These are phyloP conservation scores for Hymenoscyphus albidus DNA, from an alignment of 2,329 filamentous ascomycete species.

Conservation along the genomic window DNA sequence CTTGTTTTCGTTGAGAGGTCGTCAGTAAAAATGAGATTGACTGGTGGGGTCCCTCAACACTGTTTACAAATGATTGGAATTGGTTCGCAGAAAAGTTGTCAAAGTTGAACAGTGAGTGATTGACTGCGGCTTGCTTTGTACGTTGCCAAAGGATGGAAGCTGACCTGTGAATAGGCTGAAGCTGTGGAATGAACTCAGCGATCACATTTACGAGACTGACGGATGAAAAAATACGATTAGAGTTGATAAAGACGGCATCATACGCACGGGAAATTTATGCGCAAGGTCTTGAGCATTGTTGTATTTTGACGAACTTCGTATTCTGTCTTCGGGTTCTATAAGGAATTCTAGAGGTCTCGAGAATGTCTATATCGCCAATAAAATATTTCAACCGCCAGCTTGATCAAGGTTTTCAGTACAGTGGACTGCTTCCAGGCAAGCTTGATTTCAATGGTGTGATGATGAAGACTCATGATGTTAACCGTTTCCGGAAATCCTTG, in stretches of 20 bases:
- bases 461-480: not conserved
- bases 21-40: not conserved
- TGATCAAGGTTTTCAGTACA: too few relatives aligned
- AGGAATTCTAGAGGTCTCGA: too few relatives aligned
- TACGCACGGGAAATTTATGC: too few relatives aligned
- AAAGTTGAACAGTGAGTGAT: not conserved
- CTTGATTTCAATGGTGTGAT: too few relatives aligned
- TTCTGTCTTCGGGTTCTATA: too few relatives aligned
- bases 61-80: not conserved
- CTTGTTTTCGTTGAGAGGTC: constrained; percentile 1
- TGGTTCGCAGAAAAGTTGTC: not conserved
- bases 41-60: not conserved
- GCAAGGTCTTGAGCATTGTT: too few relatives aligned
- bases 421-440: too few relatives aligned
- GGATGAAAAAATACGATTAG: not conserved
- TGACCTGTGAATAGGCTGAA: not conserved
- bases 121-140: not conserved
- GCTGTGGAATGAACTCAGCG: not conserved
- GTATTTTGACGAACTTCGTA: too few relatives aligned
- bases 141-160: not conserved
- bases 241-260: not conserved
- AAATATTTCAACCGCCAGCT: too few relatives aligned
- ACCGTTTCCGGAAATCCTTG: not conserved
- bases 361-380: too few relatives aligned
- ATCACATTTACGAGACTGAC: not conserved